Evolutionary conservation across 2,329 filamentous ascomycete species (phyloP), one percentile per base, ranked within the genome.

Genomic region (Xylariaceae sp.): DNA sequence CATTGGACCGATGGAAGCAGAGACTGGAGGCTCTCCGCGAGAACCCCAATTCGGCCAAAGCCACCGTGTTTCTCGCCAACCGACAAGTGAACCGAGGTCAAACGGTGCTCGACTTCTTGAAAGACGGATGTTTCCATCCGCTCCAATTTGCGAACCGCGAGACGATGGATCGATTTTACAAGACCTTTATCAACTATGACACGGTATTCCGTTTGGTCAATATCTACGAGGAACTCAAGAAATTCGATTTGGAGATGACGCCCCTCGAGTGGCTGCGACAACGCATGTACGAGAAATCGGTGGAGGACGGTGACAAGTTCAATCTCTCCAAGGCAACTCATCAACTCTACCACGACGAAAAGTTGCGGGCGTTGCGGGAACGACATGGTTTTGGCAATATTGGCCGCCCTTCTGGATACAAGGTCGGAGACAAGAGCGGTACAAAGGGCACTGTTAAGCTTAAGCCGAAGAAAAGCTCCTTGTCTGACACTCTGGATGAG

Each of bases 321-420:
- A 82, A 77, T 66, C 70, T 84, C 17, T 76, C 77, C 50, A 77
- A 76, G 65, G 79, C 76, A 1, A 76, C 81, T 1, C 78, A 82
- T 55, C 77, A 82, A 64, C 76, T 85, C 17, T 85, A 85, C 62
- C 80, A 82, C 63, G 82, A 85, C 64, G 70, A 73, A 0, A 84
- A 83, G 66, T 70, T 84, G 1, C 73, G 76, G 11, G 69, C 73
- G 1, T 70, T 84, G 7, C 76, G 82, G 6, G 70, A 73, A 23
- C 80, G 81, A 70, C 78, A 80, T 59, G 82, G 82, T 0, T 83
- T 79, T 60, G 80, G 81, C 53, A 84, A 81, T 62, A 84, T 85
- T 5, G 82, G 82, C 6, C 75, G 82, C 0, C 82, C 82, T 0
- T 81, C 80, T 2, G 71, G 71, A 30, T 47, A 72, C 60, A 73